Percentiles rank a stretch among this genome's conserved stretches.
phyloP scores from a whole-genome alignment of 176 grass and related monocot genomes.

The Juncus inflexus region DNA sequence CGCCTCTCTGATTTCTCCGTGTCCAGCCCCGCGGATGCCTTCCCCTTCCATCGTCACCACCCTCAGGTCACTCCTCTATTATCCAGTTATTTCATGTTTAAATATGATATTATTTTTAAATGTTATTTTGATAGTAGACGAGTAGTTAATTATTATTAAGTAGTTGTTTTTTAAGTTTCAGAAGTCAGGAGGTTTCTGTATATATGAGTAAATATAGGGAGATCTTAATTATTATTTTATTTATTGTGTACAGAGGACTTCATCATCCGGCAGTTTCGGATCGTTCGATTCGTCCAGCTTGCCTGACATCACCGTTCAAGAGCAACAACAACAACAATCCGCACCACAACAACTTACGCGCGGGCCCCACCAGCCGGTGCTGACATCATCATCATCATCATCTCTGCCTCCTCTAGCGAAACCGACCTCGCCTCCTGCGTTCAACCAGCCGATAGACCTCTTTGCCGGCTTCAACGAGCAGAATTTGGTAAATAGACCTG shows the following conservation, averaged over 20 bases:
- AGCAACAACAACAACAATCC: not conserved
- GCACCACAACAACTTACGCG: constrained; percentile 28
- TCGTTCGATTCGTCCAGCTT: constrained; percentile 54
- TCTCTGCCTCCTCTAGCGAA: constrained; percentile 23
- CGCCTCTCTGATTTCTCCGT: constrained; percentile 90
- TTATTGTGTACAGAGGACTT: constrained; percentile 63
- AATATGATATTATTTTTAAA: too few relatives aligned
- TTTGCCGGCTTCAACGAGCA: constrained; percentile 24
- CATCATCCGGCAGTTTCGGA: constrained; percentile 81
- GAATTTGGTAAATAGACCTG: constrained; percentile 7
- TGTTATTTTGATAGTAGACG: too few relatives aligned
- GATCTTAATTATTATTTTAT: constrained; percentile 3
- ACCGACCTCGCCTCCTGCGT: constrained; percentile 39
- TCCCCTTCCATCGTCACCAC: constrained; percentile 45
- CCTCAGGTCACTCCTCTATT: too few relatives aligned
- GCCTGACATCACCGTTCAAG: constrained; percentile 30
- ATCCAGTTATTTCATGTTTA: too few relatives aligned
- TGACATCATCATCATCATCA: constrained; percentile 37
- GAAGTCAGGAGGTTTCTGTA: constrained; percentile 17
- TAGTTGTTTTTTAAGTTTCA: constrained; percentile 44
- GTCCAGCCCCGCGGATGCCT: constrained; percentile 60
- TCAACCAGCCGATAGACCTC: constrained; percentile 32
- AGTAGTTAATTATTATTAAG: too few relatives aligned
- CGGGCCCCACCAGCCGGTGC: constrained; percentile 31
- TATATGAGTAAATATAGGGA: too few relatives aligned